These are phyloP conservation scores for Stenogyne calaminthoides DNA, from an alignment of 305 asterid species.

Conservation along the genomic window DNA sequence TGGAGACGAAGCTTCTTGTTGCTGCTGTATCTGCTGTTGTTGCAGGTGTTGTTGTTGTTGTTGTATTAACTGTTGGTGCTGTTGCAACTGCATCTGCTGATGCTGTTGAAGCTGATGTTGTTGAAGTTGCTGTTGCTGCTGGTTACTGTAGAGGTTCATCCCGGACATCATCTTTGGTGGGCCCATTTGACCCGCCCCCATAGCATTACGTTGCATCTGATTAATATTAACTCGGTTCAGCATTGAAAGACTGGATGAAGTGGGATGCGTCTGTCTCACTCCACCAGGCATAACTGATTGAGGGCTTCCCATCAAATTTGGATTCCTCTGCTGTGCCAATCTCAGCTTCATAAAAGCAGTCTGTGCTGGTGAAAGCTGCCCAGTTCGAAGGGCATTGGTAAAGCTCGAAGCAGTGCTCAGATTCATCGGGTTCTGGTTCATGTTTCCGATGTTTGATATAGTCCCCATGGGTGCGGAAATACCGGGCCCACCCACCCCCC, in stretches of 20 bases:
- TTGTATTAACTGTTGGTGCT: constrained; percentile 29
- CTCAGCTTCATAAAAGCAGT: constrained; percentile 48
- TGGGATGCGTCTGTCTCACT: constrained; percentile 71
- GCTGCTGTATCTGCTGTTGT: constrained; percentile 39
- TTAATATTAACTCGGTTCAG: constrained; percentile 63
- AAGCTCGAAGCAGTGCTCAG: constrained; percentile 58
- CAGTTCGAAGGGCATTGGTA: constrained; percentile 55
- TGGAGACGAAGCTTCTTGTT: constrained; percentile 69
- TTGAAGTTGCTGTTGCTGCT: constrained; percentile 59
- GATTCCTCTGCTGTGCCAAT: constrained; percentile 46
- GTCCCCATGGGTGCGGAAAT: constrained; percentile 72
- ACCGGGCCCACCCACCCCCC: constrained; percentile 74
- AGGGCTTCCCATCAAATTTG: constrained; percentile 56
- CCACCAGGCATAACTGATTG: constrained; percentile 70
- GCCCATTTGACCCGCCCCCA: constrained; percentile 69
- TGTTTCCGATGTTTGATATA: constrained; percentile 62
- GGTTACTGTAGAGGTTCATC: constrained; percentile 69
- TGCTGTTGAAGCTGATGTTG: constrained; percentile 44
- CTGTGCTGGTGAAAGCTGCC: constrained; percentile 47
- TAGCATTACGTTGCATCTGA: constrained; percentile 67
- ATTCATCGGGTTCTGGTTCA: constrained; percentile 65
- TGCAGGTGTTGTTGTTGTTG: constrained; percentile 31
- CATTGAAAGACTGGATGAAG: constrained; percentile 70
- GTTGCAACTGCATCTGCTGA: constrained; percentile 38
- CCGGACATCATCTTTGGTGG: constrained; percentile 82